Conservation (phyloP, 2,329 filamentous ascomycete genomes). For the Xylaria sp. region DNA sequence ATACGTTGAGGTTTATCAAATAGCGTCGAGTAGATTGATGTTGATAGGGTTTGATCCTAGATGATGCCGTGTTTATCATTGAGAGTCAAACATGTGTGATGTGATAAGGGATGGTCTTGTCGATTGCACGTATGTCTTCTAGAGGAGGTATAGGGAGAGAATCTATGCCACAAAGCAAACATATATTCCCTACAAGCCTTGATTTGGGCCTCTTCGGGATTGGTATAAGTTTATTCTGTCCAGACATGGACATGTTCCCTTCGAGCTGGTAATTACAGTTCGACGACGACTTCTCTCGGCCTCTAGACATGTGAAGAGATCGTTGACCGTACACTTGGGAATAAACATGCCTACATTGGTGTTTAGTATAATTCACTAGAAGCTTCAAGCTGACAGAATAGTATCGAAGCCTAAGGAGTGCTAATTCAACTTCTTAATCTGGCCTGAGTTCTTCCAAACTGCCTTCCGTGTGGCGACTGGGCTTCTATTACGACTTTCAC, state of each 20-base stretch:
- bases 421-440: not conserved
- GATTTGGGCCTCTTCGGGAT: not conserved
- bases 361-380: not conserved
- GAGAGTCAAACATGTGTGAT: not conserved
- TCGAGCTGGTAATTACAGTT: not conserved
- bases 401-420: not conserved
- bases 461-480: not conserved
- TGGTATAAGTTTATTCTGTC: not conserved
- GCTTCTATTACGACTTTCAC: too few relatives aligned
- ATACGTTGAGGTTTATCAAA: not conserved
- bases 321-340: not conserved
- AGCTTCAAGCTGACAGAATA: not conserved
- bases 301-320: not conserved
- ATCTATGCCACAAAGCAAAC: not conserved
- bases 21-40: not conserved
- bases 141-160: not conserved
- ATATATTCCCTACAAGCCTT: not conserved
- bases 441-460: not conserved
- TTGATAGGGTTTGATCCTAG: not conserved
- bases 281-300: not conserved
- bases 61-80: not conserved
- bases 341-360: not conserved
- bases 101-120: not conserved
- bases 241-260: not conserved
- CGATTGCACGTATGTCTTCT: not conserved